Conservation (phyloP, 768 basidiomycete genomes). For the Dentipellis sp. region DNA sequence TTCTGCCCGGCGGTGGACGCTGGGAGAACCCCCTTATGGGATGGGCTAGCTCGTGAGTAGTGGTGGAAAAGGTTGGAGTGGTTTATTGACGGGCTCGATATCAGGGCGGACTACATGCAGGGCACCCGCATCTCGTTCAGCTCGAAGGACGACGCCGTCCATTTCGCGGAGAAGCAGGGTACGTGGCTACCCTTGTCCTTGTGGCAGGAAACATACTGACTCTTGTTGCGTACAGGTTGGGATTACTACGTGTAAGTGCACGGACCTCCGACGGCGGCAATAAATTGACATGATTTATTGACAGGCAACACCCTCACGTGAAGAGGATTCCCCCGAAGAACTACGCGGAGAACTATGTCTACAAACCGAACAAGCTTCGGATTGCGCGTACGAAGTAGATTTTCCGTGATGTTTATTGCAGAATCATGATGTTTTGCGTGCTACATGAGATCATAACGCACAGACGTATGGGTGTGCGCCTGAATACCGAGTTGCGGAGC, state of each 20-base stretch:
- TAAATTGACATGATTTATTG: conserved; percentile 11
- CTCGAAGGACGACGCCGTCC: conserved; percentile 83
- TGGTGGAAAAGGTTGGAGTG: not conserved
- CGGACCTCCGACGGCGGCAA: not conserved
- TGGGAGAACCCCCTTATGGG: conserved; percentile 99
- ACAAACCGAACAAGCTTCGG: conserved; percentile 70
- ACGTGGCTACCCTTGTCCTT: conserved; percentile 10
- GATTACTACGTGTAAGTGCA: conserved; percentile 77
- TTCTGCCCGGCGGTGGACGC: conserved; percentile 77
- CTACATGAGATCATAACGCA: too few species aligned
- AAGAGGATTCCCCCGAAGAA: conserved; percentile 78
- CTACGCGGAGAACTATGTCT: conserved; percentile 87
- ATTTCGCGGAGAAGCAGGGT: conserved; percentile 98
- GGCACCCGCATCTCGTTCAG: conserved; percentile 77
- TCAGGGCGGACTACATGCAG: conserved; percentile 93
- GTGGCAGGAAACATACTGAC: conserved; percentile 2
- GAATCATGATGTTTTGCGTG: too few species aligned
- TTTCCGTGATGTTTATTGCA: not conserved
- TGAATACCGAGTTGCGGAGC: too few species aligned
- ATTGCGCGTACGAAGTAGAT: conserved; percentile 87
- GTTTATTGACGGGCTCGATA: not conserved
- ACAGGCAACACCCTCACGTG: conserved; percentile 47
- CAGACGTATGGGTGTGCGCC: too few species aligned
- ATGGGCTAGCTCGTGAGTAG: conserved; percentile 86
- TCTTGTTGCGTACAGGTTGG: conserved; percentile 55